Base-by-base conservation (phyloP, 176 grass and related monocot genomes). In the Aegilops speltoides region DNA sequence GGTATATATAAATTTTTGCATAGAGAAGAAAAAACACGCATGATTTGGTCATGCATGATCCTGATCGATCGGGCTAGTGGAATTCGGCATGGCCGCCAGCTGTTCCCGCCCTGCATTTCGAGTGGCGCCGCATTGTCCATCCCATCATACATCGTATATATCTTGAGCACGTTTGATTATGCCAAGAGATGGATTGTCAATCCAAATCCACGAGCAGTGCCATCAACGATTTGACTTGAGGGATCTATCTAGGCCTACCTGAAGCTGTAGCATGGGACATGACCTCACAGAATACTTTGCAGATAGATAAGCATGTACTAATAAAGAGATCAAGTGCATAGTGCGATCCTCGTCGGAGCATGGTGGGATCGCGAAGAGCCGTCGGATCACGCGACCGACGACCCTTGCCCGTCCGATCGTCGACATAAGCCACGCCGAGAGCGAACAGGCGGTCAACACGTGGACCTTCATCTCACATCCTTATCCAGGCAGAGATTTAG, bases 201-300 rank as follows among this genome's bases (percentile, higher is more conserved):
- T 79, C 66, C 40, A 73, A 64, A 64, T 79, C 74, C 40, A 84
- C 59, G 26, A 77, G 50, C 46, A 56, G 73, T 54, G 52, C 20
- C 43, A 76, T 77, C n/a, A n/a, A n/a, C 15, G 17, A 76, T 76
- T 50, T 76, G 73, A 77, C 46, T 31, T 19, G 16, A 26, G 73
- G 25, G 4, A 32, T 32, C 46, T 77, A 77, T 52, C 45, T 52
- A 79, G 77, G 60, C 77, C 56, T 40, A 79, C 22, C 56, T 40
- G 20, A 79, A 79, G 77, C 20, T 79, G 76, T 62, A 79, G 56
- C 77, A 40, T 62, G 59, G 32, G 10, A 62, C 34, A 62, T 64
- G 77, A 59, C 22, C 80, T 56, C 4, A 26, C 32, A 4, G 29
- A 83, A 24, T 73, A 38, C 50, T 59, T 73, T 83, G 50, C 15